A percentile compares a stretch with the other conserved stretches of the same genome.
phyloP scores from a whole-genome alignment of 176 grass and related monocot genomes.

The Areca catechu region DNA sequence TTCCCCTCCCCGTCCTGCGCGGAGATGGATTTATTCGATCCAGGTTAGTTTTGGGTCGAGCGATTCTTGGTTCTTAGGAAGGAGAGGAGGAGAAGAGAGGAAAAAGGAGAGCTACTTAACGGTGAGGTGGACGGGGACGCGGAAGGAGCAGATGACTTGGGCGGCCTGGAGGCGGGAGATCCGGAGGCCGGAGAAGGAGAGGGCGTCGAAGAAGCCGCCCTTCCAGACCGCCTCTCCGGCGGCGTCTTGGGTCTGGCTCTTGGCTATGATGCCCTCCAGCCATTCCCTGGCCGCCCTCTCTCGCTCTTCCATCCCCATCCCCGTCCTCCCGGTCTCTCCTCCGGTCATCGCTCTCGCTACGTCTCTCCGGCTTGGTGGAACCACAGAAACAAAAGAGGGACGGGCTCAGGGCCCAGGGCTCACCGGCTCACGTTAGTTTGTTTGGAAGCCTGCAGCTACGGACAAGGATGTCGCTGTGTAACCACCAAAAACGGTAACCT shows the following conservation, averaged over 20 bases:
- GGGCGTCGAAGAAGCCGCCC: slow-evolving; percentile 42
- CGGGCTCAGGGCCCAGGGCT: too few species aligned
- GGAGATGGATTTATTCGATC: not conserved
- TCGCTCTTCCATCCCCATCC: slow-evolving; percentile 22
- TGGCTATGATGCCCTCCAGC: slow-evolving; percentile 46
- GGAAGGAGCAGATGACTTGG: slow-evolving; percentile 43
- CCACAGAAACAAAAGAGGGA: too few species aligned
- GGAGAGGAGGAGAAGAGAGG: too few species aligned
- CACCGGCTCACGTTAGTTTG: too few species aligned
- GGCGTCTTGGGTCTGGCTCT: not conserved
- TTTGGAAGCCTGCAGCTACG: too few species aligned
- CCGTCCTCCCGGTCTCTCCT: not conserved
- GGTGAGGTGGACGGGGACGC: slow-evolving; percentile 54
- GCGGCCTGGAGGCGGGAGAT: slow-evolving; percentile 29
- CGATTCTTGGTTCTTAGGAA: not conserved
- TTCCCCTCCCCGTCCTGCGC: slow-evolving; percentile 56
- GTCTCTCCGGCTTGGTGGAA: too few species aligned
- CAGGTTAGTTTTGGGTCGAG: too few species aligned
- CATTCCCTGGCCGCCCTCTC: slow-evolving; percentile 31
- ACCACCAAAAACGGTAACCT: too few species aligned
- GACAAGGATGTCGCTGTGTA: too few species aligned
- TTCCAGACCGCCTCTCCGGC: slow-evolving; percentile 7
- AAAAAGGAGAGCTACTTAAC: slow-evolving; percentile 5
- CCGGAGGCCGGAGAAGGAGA: slow-evolving; percentile 46
- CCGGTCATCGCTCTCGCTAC: too few species aligned